Evolutionary conservation across 1,284 basidiomycete genomes (phyloP).

Genomic region (Cryptococcus sp.): DNA sequence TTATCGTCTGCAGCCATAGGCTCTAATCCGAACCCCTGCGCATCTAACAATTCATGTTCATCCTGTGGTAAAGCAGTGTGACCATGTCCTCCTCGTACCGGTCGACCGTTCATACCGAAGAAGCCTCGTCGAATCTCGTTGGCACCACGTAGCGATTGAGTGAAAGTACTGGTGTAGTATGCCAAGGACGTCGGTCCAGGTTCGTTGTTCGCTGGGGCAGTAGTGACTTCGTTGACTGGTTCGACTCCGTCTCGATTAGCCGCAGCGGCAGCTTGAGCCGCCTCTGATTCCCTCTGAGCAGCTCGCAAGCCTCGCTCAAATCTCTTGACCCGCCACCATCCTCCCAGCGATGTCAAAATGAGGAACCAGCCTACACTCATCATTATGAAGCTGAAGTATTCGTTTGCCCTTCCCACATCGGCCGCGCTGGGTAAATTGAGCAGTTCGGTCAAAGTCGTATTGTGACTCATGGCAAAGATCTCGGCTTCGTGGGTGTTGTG

Average conservation of each 20-base stretch:
- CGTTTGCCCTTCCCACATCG: slow-evolving; percentile 52
- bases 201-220: slow-evolving; percentile 1
- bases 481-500: slow-evolving; percentile 48
- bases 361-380: slow-evolving; percentile 94
- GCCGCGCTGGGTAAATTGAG: slow-evolving; percentile 35
- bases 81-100: slow-evolving; percentile 16
- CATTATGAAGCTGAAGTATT: slow-evolving; percentile 84
- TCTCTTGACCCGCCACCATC: slow-evolving; percentile 80
- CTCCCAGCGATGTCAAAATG: slow-evolving; percentile 68
- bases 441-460: slow-evolving; percentile 33
- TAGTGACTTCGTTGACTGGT: neutral
- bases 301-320: slow-evolving; percentile 37
- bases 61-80: slow-evolving; percentile 27
- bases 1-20: slow-evolving; percentile 24
- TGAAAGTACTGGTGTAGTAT: slow-evolving; percentile 38
- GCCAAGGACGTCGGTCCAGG: slow-evolving; percentile 15
- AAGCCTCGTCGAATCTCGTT: slow-evolving; percentile 39
- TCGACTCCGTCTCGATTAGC: slow-evolving; percentile 11
- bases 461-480: slow-evolving; percentile 40
- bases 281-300: slow-evolving; percentile 37
- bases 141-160: slow-evolving; percentile 26
- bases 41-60: slow-evolving; percentile 36
- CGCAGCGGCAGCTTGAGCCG: slow-evolving; percentile 32
- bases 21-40: slow-evolving; percentile 37
- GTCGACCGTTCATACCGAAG: slow-evolving; percentile 35